Conservation (phyloP, 202 grass and related monocot species). For the Schoenoplectus tabernaemontani region DNA sequence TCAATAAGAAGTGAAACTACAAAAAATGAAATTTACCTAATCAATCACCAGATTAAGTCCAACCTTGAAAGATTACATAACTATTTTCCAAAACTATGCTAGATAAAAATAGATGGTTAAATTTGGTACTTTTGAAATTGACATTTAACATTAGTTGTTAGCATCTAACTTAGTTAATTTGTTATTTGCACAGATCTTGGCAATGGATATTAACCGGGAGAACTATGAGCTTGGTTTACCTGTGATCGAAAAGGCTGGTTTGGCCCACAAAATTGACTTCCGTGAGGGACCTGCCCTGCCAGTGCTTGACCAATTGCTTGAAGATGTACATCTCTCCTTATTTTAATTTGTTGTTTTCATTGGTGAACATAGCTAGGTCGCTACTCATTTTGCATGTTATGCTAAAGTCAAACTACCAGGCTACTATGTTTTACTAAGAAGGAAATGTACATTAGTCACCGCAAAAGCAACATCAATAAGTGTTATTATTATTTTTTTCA, state of each 20-base stretch:
- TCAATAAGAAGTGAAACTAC: neutral
- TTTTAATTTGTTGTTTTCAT: neutral
- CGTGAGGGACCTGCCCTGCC: conserved; percentile 84
- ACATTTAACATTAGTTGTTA: neutral
- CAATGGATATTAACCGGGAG: conserved; percentile 98
- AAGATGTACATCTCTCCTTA: conserved; percentile 35
- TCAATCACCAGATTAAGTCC: neutral
- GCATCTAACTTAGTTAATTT: neutral
- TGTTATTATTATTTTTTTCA: neutral
- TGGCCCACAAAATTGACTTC: conserved; percentile 99
- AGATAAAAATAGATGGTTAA: neutral
- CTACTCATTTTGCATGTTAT: neutral
- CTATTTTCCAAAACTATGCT: neutral
- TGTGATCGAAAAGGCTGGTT: conserved; percentile 76
- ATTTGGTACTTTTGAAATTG: neutral
- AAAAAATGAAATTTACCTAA: neutral
- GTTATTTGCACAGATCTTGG: conserved; percentile 57
- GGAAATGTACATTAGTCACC: neutral
- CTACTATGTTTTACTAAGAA: neutral
- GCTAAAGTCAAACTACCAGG: neutral
- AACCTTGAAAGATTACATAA: neutral
- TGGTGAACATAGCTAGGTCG: neutral
- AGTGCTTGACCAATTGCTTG: conserved; percentile 54
- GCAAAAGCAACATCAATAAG: neutral
- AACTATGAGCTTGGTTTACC: conserved; percentile 92